phyloP scores from a whole-genome alignment of 2,329 filamentous ascomycete species.

The Lachnellula cervina region DNA sequence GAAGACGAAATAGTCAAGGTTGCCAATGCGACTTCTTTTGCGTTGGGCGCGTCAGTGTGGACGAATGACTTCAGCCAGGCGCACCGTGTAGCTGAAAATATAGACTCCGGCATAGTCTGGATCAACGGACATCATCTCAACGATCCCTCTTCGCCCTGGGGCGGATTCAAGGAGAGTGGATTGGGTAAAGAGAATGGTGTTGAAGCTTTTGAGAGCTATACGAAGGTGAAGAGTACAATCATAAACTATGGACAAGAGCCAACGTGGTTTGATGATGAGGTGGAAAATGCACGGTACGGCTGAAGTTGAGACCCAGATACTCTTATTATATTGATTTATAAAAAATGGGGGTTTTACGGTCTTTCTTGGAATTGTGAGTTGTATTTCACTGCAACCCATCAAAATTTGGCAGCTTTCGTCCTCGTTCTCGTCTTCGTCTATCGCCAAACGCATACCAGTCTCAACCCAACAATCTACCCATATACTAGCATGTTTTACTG shows the following conservation, averaged over 20 bases:
- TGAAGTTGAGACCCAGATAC: constrained; percentile 26
- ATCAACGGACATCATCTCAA: constrained; percentile 66
- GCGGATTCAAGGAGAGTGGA: constrained; percentile 51
- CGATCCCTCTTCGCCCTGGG: constrained; percentile 48
- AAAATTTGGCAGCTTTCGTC: no score
- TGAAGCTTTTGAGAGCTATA: constrained; percentile 57
- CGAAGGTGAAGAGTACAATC: constrained; percentile 59
- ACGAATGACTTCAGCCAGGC: constrained; percentile 56
- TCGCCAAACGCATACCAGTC: no score
- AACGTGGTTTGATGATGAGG: constrained; percentile 59
- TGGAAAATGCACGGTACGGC: constrained; percentile 55
- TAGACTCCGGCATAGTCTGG: constrained; percentile 82
- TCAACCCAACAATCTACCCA: no score
- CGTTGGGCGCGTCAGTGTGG: constrained; percentile 90
- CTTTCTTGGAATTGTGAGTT: no score
- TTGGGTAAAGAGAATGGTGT: constrained; percentile 66
- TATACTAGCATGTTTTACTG: no score
- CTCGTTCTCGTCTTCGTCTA: no score
- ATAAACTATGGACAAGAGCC: constrained; percentile 58
- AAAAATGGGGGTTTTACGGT: no score
- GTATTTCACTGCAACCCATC: no score
- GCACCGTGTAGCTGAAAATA: constrained; percentile 56
- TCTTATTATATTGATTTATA: no score
- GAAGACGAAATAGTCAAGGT: constrained; percentile 80
- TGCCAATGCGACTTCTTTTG: constrained; percentile 77